Conservation (phyloP, 140 eudicot genomes). For the Artemisia princeps region DNA sequence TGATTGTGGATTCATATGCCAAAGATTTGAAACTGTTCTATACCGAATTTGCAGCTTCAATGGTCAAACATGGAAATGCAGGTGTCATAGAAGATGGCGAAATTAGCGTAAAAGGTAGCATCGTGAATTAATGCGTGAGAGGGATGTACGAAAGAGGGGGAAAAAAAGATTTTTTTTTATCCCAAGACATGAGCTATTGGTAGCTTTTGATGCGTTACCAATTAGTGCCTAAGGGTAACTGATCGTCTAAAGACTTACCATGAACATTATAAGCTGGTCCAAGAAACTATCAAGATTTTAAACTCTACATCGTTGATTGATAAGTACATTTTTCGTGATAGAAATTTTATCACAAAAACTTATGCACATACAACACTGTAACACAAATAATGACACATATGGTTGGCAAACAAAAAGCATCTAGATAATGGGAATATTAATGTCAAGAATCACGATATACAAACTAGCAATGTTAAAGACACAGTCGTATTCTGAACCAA, state of each 20-base stretch:
- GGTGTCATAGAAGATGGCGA: constrained; percentile 61
- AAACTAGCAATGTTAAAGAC: background rate
- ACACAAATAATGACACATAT: background rate
- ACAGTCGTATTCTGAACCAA: constrained; percentile 12
- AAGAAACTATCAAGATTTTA: no score
- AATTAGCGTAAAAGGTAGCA: constrained; percentile 48
- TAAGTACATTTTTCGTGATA: no score
- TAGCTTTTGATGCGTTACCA: background rate
- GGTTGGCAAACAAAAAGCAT: constrained; percentile 8
- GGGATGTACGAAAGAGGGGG: background rate
- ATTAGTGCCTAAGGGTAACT: background rate
- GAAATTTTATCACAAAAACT: background rate
- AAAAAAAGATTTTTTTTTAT: background rate
- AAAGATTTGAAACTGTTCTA: no score
- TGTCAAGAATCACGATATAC: constrained; percentile 17
- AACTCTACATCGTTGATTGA: no score
- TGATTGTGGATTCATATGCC: no score
- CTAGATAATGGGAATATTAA: background rate
- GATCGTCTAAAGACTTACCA: no score
- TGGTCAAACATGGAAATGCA: constrained; percentile 28
- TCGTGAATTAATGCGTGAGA: constrained; percentile 35
- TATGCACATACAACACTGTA: background rate
- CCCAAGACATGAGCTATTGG: constrained; percentile 6
- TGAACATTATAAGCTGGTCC: background rate
- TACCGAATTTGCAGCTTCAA: no score